phyloP scores from a whole-genome alignment of 495 filamentous ascomycete genomes.

The Penicillium malachiteum region DNA sequence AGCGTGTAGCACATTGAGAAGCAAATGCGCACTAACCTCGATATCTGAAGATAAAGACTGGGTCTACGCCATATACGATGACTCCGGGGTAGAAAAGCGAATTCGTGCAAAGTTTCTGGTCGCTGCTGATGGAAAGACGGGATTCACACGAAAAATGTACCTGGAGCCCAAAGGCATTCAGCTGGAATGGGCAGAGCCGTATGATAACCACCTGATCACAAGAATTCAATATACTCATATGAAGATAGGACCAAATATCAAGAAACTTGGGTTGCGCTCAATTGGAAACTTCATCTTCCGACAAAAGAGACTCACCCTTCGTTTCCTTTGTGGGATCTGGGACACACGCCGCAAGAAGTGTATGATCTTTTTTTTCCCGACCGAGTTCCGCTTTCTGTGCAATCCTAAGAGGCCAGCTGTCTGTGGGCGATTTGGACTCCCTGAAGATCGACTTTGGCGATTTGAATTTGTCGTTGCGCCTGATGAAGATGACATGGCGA shows the following conservation, averaged over 20 bases:
- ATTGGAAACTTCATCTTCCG: slow-evolving; percentile 46
- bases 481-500: slow-evolving; percentile 29
- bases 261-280: slow-evolving; percentile 53
- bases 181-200: slow-evolving; percentile 37
- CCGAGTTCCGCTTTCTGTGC: slow-evolving; percentile 46
- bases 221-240: too few species aligned
- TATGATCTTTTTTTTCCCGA: slow-evolving; percentile 52
- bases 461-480: slow-evolving; percentile 46
- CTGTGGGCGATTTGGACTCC: slow-evolving; percentile 48
- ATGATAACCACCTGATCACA: slow-evolving; percentile 2
- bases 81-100: slow-evolving; percentile 14
- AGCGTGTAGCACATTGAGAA: slow-evolving; percentile 32
- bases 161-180: slow-evolving; percentile 44
- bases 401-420: slow-evolving; percentile 45
- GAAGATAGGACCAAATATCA: slow-evolving; percentile 38
- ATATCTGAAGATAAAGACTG: slow-evolving; percentile 30
- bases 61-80: slow-evolving; percentile 38
- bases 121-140: slow-evolving; percentile 53
- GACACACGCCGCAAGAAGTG: slow-evolving; percentile 46
- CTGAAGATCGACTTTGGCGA: slow-evolving; percentile 44
- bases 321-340: slow-evolving; percentile 50
- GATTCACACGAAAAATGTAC: slow-evolving; percentile 48
- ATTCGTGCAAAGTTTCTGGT: slow-evolving; percentile 42
- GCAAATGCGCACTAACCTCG: slow-evolving; percentile 30
- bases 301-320: slow-evolving; percentile 47